Evolutionary conservation across 345 rosid genomes (phyloP), one percentile per base, ranked within the genome.

Genomic region (Geranium rotundifolium): DNA sequence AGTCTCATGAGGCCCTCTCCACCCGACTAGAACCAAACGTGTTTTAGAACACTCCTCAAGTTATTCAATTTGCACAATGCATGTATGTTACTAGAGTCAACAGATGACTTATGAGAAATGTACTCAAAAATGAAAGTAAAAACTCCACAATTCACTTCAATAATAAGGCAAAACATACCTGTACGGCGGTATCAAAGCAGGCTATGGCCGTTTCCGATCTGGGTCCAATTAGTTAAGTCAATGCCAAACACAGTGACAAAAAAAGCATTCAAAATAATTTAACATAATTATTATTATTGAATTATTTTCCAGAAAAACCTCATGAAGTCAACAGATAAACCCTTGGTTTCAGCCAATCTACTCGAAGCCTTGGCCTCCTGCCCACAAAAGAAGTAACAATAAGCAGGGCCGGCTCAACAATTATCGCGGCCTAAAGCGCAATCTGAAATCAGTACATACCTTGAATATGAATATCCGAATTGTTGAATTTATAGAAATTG

Each of bases 131-230:
- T 46, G 3, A 46, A 46, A 46, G 3, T 46, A 9, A 46, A 12
- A 46, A 46, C 14, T 46, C 10, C 2, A 9, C 14, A 7, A 46
- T 46, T 46, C 52, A 7, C 27, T 39, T 8, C 4, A 29, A 57
- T 19, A 41, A 19, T 16, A 16, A 16, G 41, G 0, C 6, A 20
- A 54, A 23, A 50, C 55, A 46, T 59, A 81, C 98, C 90, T 89
- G 98, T 67, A 89, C 90, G 0, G 91, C 82, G 15, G 81, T 77
- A 63, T 82, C 84, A 46, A 85, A 87, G 68, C 86, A 92, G 66
- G 89, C 95, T 66, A 92, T 85, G 19, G 93, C 84, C 60, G 68
- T 82, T 29, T 84, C 91, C 39, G 70, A 73, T 68, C 84, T 80
- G 58, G 52, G 12, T 10, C 52, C 16, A 46, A 3, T 46, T 46